phyloP scores from a whole-genome alignment of 2,329 filamentous ascomycete genomes.

The Sporothrix mexicana region DNA sequence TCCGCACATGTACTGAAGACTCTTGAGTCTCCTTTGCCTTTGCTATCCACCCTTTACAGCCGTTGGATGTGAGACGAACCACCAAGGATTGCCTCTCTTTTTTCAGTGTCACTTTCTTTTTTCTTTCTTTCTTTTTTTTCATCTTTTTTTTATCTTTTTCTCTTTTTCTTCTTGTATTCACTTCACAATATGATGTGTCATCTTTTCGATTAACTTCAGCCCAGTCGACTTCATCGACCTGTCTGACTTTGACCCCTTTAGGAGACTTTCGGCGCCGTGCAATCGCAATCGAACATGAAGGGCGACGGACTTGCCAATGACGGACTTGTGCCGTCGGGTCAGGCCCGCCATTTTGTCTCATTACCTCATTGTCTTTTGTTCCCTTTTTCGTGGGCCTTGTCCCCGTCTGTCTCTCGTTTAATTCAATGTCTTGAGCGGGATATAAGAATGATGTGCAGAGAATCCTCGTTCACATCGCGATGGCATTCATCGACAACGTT shows the following conservation, averaged over 20 bases:
- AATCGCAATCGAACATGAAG: background rate
- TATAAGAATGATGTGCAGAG: slow-evolving; percentile 12
- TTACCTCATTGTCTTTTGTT: background rate
- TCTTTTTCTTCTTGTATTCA: background rate
- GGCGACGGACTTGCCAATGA: too few relatives aligned
- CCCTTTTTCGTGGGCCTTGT: background rate
- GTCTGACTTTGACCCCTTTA: slow-evolving; percentile 17
- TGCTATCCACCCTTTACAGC: too few relatives aligned
- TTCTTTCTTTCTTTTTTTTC: background rate
- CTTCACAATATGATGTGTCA: background rate
- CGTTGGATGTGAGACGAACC: too few relatives aligned
- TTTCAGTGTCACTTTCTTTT: too few relatives aligned
- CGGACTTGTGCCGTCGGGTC: background rate
- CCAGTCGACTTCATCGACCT: too few relatives aligned
- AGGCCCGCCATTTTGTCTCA: background rate
- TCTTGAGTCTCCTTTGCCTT: background rate
- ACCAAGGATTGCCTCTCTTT: too few relatives aligned
- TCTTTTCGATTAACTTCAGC: background rate
- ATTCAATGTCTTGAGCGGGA: background rate
- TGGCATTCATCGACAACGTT: slow-evolving; percentile 3
- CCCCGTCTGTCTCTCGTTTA: background rate
- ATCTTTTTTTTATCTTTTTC: background rate
- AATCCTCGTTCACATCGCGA: background rate
- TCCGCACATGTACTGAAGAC: too few relatives aligned
- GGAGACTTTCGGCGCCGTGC: slow-evolving; percentile 21